Evolutionary conservation across 2,329 filamentous ascomycete genomes (phyloP), one percentile per base, ranked within the genome.

Genomic region (Stagonosporopsis chrysanthemi): DNA sequence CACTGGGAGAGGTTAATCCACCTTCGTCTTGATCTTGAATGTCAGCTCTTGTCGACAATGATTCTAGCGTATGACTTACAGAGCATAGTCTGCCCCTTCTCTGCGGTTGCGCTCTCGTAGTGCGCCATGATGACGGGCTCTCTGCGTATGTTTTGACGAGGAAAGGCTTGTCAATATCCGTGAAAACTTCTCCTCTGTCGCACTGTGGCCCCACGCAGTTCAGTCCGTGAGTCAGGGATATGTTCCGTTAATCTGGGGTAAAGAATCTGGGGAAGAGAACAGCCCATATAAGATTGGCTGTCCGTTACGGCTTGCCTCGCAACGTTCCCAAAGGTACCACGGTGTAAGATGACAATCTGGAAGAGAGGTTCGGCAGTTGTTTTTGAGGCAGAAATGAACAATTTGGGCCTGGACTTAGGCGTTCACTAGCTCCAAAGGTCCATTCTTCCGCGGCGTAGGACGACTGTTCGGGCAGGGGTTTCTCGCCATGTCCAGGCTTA

Each of bases 301-400:
- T 36, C 51, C 52, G 60, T 61, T 60, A 64, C 57, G 58, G 58
- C 43, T 56, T 62, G 62, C 57, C 52, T 54, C 35, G 26, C 23
- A 40, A 35, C 45, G 46, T 47, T 46, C 28, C 17, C n/a, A 19
- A 35, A 38, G 24, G 51, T 52, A 52, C 56, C 29, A 56, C 47
- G 43, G 52, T 62, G 64, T 56, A 38, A 17, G 48, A 57, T 46
- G 43, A 50, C 43, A 43, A 23, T 53, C 54, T 63, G 64, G 63
- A 54, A 58, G 54, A 55, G 43, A 56, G 48, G 59, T 52, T 66
- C 71, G 69, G 71, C 66, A 73, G 68, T 73, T 73, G 67, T 33
- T 56, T 56, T 57, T 36, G 47, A 63, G 52, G 64, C 48, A 60
- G 40, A 57, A 39, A 50, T 40, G 47, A 49, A 53, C 50, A 39